Percentiles rank a stretch among this genome's conserved stretches.
Conservation (phyloP, 106 monocot species). For the Dendrobium officinale region DNA sequence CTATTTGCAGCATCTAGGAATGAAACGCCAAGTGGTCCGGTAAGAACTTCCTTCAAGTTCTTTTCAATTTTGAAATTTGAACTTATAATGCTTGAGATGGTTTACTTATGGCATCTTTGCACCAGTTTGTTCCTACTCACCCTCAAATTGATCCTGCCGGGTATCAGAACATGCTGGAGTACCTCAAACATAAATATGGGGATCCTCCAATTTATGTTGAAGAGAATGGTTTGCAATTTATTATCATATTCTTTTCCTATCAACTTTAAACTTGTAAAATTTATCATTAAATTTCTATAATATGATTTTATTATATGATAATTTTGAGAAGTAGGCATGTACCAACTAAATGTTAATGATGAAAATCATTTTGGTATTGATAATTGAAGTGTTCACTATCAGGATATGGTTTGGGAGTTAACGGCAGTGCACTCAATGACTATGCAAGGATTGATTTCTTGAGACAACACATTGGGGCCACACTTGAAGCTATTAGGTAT, state of each 20-base stretch:
- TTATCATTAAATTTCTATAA: too few species aligned
- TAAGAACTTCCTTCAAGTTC: background rate
- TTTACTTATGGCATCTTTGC: background rate
- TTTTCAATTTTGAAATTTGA: background rate
- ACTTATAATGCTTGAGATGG: background rate
- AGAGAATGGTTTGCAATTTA: constrained; percentile 56
- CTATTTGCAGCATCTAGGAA: background rate
- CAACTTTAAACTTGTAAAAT: too few species aligned
- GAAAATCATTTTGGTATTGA: background rate
- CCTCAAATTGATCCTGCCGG: constrained; percentile 34
- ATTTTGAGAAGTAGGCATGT: too few species aligned
- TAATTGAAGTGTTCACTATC: background rate
- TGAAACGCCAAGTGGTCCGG: background rate
- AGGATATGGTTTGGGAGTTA: background rate
- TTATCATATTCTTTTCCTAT: background rate
- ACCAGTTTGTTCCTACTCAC: constrained; percentile 23
- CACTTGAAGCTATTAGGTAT: constrained; percentile 40
- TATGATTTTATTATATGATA: too few species aligned
- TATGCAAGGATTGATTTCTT: constrained; percentile 18
- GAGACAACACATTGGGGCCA: constrained; percentile 22
- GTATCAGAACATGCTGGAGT: constrained; percentile 29
- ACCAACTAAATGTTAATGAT: background rate
- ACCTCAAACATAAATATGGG: constrained; percentile 35
- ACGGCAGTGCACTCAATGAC: constrained; percentile 16
- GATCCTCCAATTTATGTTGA: constrained; percentile 55